Evolutionary conservation across 2,329 filamentous ascomycete species (phyloP), one percentile per base, ranked within the genome.

Genomic region (Camillea tinctor): DNA sequence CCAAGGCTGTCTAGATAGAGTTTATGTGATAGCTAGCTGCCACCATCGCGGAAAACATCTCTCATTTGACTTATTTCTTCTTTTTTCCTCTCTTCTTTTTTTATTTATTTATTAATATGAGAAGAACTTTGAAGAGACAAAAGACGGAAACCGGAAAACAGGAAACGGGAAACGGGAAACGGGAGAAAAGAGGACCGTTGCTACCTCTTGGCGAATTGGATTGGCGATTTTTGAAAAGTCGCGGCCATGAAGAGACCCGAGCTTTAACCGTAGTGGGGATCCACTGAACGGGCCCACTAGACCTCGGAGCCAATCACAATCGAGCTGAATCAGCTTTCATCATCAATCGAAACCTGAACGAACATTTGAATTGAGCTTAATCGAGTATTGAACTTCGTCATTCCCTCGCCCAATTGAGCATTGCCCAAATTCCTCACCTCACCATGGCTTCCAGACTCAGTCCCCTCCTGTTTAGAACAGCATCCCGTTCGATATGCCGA

Each of bases 381-480:
- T 19, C 56, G 50, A 68, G 56, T 54, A 53, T 58, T 30, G 56
- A 67, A 64, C 64, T 54, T 66, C 64, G 62, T 56, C 60, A 53
- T 61, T 56, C 50, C 15, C 53, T 63, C 61, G 61, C 64, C n/a
- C 66, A 67, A 72, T 72, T 66, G 68, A 65, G 52, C n/a, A n/a
- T n/a, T n/a, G n/a, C 60, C 66, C 63, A 58, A 66, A 55, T 69
- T 62, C 26, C 26, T 30, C 26, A 7, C 63, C 62, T 71, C 72
- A 72, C 68, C 66, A 96, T 97, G 93, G 90, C 92, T 76, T 93
- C 90, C 76, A 94, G 89, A 82, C 80, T 96, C 74, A 84, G 88
- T 62, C 90, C 92, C 53, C 84, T 89, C 74, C 77, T 91, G 72
- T 81, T 92, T 78, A 85, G 91, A 78, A 86, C 87, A 71, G 86